Evolutionary conservation across 2,329 filamentous ascomycete species (phyloP).

Genomic region (Leptodontidium sp.): DNA sequence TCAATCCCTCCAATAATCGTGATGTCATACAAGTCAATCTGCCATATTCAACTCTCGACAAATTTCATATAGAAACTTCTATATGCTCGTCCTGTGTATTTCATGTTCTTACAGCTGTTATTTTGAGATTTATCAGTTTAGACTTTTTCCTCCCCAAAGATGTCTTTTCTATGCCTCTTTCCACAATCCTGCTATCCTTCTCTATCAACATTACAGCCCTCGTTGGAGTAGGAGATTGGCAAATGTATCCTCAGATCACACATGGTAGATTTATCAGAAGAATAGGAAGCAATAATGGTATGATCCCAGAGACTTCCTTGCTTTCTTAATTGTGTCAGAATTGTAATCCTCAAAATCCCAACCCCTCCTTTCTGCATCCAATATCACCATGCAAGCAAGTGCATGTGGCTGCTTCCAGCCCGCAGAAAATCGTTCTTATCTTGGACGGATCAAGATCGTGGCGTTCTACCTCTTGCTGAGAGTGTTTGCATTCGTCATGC

Average conservation of each 20-base stretch:
- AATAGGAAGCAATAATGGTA: slow-evolving; percentile 40
- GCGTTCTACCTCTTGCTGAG: not conserved
- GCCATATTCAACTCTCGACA: not conserved
- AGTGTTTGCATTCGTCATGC: slow-evolving; percentile 8
- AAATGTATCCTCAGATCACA: slow-evolving; percentile 37
- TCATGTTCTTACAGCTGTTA: too few relatives aligned
- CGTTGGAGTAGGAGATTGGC: slow-evolving; percentile 28
- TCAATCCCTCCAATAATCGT: slow-evolving; percentile 9
- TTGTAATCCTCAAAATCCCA: not conserved
- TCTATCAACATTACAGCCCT: slow-evolving; percentile 33
- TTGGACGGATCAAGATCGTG: slow-evolving; percentile 5
- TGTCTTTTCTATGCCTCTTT: slow-evolving; percentile 35
- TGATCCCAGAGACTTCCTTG: not conserved
- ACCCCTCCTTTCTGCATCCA: slow-evolving; percentile 1
- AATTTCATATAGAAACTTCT: not conserved
- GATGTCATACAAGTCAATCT: slow-evolving; percentile 7
- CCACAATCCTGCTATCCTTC: slow-evolving; percentile 28
- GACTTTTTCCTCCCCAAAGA: not conserved
- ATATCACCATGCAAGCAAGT: slow-evolving; percentile 13
- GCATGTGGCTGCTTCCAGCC: not conserved
- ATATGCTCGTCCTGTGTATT: not conserved
- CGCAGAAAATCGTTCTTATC: slow-evolving; percentile 6
- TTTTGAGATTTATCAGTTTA: not conserved
- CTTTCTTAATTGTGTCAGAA: not conserved
- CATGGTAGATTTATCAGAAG: slow-evolving; percentile 39